Evolutionary conservation across 345 rosid genomes (phyloP).

Genomic region (Murraya koenigii): DNA sequence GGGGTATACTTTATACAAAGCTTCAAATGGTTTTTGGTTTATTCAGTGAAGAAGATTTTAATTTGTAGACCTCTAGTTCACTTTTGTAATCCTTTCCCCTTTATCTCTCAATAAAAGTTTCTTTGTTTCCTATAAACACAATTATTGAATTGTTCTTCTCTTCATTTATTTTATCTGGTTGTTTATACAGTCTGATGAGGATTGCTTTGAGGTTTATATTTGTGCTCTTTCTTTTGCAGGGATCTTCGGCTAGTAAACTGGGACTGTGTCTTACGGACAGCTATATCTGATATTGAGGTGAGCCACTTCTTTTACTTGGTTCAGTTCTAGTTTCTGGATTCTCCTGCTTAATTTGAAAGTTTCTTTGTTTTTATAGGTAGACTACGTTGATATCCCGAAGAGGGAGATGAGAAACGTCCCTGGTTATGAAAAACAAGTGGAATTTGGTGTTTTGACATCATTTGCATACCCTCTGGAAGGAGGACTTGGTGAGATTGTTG

Average conservation of each 20-base stretch:
- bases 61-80: neutral
- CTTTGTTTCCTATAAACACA: neutral
- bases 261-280: constrained; percentile 84
- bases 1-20: neutral
- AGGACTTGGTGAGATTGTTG: constrained; percentile 80
- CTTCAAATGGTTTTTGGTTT: neutral
- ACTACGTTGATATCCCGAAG: constrained; percentile 71
- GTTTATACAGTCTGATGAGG: constrained; percentile 3
- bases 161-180: neutral
- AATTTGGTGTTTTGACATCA: constrained; percentile 87
- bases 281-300: constrained; percentile 91
- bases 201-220: neutral
- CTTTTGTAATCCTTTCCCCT: neutral
- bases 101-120: neutral
- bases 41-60: neutral
- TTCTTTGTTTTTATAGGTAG: constrained; percentile 58
- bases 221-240: constrained; percentile 41
- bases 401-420: constrained; percentile 63
- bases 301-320: constrained; percentile 19
- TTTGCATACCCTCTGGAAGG: constrained; percentile 90
- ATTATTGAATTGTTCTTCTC: neutral
- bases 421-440: constrained; percentile 79
- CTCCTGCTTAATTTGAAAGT: constrained; percentile 21
- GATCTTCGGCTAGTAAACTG: constrained; percentile 83
- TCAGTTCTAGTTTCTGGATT: constrained; percentile 13